phyloP scores from a whole-genome alignment of 768 basidiomycete species.

The Leccinellum rugosiceps region DNA sequence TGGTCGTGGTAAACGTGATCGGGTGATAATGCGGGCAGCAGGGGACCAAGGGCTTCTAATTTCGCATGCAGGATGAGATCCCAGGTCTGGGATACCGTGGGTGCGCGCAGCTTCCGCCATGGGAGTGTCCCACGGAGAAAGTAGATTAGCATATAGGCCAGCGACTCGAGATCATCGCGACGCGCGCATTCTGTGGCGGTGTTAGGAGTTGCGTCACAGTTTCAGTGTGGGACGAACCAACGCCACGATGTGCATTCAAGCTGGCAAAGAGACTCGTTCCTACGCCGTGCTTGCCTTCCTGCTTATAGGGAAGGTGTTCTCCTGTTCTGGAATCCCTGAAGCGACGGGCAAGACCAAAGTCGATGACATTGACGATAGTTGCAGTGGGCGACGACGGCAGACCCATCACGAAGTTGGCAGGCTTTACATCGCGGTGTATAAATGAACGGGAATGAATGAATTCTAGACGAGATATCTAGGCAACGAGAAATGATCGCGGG shows the following conservation, averaged over 20 bases:
- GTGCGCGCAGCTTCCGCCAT: constrained; percentile 71
- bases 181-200: constrained; percentile 58
- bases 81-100: constrained; percentile 69
- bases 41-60: constrained; percentile 46
- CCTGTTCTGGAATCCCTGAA: constrained; percentile 65
- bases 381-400: constrained; percentile 52
- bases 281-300: constrained; percentile 72
- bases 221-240: constrained; percentile 46
- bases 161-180: constrained; percentile 75
- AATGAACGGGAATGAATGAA: constrained; percentile 95
- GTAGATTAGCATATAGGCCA: constrained; percentile 82
- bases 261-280: constrained; percentile 76
- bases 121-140: constrained; percentile 76
- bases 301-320: constrained; percentile 68
- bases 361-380: constrained; percentile 85
- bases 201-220: background rate
- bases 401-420: constrained; percentile 98
- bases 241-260: constrained; percentile 71
- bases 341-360: constrained; percentile 82
- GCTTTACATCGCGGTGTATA: constrained; percentile 96
- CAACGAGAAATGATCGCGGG: constrained; percentile 19
- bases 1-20: constrained; percentile 11
- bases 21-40: constrained; percentile 16
- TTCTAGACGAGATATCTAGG: constrained; percentile 89
- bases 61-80: constrained; percentile 75